Evolutionary conservation across 768 basidiomycete species (phyloP).

Genomic region (Suillus luteus): DNA sequence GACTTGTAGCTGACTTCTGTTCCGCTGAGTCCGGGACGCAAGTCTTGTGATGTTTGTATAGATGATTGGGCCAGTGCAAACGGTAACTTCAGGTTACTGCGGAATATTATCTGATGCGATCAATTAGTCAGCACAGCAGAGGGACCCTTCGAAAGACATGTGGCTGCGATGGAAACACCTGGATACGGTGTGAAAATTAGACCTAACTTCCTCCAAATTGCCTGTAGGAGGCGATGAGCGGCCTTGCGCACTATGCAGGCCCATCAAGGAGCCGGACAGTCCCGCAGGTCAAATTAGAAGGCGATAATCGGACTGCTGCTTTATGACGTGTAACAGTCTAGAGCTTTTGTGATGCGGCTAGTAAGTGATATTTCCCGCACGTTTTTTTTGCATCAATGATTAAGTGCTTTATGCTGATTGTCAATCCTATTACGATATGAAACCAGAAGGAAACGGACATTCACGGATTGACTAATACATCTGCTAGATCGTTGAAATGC

Average conservation of each 20-base stretch:
- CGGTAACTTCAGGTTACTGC: constrained; percentile 17
- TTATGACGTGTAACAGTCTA: constrained; percentile 12
- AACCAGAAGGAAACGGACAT: constrained; percentile 27
- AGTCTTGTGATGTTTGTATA: not conserved
- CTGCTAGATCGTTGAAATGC: constrained; percentile 31
- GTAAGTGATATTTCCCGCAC: constrained; percentile 12
- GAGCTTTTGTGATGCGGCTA: constrained; percentile 6
- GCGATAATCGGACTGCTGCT: constrained; percentile 10
- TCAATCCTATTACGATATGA: constrained; percentile 39
- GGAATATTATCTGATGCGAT: constrained; percentile 15
- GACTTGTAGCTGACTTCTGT: constrained; percentile 18
- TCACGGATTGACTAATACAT: constrained; percentile 33
- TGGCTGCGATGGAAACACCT: constrained; percentile 16
- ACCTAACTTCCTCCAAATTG: not conserved
- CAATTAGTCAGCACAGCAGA: constrained; percentile 37
- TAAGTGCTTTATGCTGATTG: constrained; percentile 28
- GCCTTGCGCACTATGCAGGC: constrained; percentile 6
- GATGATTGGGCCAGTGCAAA: constrained; percentile 9
- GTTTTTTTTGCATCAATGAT: constrained; percentile 15
- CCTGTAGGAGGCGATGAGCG: constrained; percentile 10
- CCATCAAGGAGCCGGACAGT: constrained; percentile 7
- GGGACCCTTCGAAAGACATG: constrained; percentile 5
- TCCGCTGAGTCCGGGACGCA: constrained; percentile 29
- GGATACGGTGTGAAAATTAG: constrained; percentile 30
- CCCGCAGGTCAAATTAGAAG: constrained; percentile 9